Evolutionary conservation across 2,329 filamentous ascomycete genomes (phyloP).

Genomic region (Aspergillus viridinutans): DNA sequence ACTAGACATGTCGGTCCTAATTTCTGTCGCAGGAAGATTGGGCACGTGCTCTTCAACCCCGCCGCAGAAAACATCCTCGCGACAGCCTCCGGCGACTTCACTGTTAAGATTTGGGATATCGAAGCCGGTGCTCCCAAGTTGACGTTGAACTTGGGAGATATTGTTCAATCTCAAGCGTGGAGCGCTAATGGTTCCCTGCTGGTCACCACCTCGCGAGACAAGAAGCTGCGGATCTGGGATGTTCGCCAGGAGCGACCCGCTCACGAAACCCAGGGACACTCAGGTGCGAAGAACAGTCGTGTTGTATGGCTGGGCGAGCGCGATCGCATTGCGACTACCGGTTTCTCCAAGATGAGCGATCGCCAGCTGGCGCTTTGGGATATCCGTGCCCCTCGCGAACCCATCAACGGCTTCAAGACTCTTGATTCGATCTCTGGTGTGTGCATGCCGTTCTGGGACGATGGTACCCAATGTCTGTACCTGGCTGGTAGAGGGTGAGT

Average conservation of each 20-base stretch:
- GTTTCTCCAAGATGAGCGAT: constrained; percentile 98
- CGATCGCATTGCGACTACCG: constrained; percentile 91
- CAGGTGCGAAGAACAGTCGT: constrained; percentile 94
- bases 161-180: constrained; percentile 94
- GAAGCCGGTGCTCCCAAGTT: constrained; percentile 69
- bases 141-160: constrained; percentile 79
- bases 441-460: constrained; percentile 99
- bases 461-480: constrained; percentile 91
- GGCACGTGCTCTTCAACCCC: constrained; percentile 96
- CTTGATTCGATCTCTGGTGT: constrained; percentile 96
- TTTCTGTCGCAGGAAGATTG: constrained; percentile 69
- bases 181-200: constrained; percentile 82
- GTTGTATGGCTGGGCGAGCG: constrained; percentile 97
- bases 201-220: constrained; percentile 92
- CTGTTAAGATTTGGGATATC: constrained; percentile 94
- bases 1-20: constrained; percentile 10
- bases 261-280: constrained; percentile 79
- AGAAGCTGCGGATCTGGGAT: constrained; percentile 98
- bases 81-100: constrained; percentile 90
- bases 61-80: constrained; percentile 93
- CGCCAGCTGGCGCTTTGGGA: constrained; percentile 96
- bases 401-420: constrained; percentile 83
- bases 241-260: constrained; percentile 85
- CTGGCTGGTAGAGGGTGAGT: constrained; percentile 91
- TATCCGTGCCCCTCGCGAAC: constrained; percentile 70